Evolutionary conservation across 2,329 filamentous ascomycete genomes (phyloP).

Genomic region (Magnaporthiopsis incrustans): DNA sequence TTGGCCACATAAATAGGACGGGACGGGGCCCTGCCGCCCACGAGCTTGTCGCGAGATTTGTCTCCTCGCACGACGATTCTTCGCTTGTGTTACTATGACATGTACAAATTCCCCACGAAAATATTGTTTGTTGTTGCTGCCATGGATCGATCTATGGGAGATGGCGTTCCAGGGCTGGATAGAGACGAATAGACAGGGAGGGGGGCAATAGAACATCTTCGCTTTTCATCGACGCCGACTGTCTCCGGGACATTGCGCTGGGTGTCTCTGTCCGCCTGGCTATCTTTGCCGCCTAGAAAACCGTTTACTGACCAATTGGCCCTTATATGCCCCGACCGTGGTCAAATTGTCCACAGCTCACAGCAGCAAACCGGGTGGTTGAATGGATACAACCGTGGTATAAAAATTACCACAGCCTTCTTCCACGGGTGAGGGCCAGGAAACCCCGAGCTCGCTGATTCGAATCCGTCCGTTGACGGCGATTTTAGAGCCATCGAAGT

Average conservation of each 20-base stretch:
- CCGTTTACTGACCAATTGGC: too few relatives aligned
- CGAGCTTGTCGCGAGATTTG: background rate
- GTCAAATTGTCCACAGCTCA: too few relatives aligned
- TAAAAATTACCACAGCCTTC: too few relatives aligned
- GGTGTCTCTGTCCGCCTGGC: too few relatives aligned
- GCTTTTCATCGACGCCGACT: background rate
- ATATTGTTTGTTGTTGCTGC: background rate
- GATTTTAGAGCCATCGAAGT: too few relatives aligned
- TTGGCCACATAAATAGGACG: constrained; percentile 5
- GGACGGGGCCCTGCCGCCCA: background rate
- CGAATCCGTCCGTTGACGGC: too few relatives aligned
- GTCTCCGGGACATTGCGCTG: background rate
- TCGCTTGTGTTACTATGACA: background rate
- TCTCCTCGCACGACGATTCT: background rate
- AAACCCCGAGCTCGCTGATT: too few relatives aligned
- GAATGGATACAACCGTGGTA: too few relatives aligned
- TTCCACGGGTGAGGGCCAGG: too few relatives aligned
- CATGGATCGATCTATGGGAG: constrained; percentile 6
- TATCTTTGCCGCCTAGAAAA: background rate
- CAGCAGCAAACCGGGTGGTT: too few relatives aligned
- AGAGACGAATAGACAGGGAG: constrained; percentile 6
- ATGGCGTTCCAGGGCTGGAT: constrained; percentile 6
- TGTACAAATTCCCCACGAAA: constrained; percentile 1
- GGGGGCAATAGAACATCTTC: constrained; percentile 7
- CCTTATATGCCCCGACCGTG: too few relatives aligned